Evolutionary conservation across 306 rosid species (phyloP), one percentile per base, ranked within the genome.

Genomic region (Castanea mollissima): DNA sequence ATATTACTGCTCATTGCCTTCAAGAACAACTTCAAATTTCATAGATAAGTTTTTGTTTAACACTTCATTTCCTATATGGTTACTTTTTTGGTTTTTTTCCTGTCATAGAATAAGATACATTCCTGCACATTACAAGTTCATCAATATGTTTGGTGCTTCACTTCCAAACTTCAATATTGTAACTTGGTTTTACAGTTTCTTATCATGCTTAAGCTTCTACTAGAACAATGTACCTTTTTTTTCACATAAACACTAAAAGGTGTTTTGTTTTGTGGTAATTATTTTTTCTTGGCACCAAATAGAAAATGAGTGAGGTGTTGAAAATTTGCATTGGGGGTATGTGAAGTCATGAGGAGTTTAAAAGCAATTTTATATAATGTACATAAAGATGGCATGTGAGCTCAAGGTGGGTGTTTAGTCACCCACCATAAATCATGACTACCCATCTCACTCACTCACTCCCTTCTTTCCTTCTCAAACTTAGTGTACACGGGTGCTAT

Each of bases 331-430:
- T 64, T 74, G 88, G 80, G 87, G 80, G 16, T 82, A 82, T 58
- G 60, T 64, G 69, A 88, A 85, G 89, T 70, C 56, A 85, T 55
- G 79, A 74, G 31, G 85, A 74, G 74, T 74, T 67, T 73, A 81
- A 83, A 83, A 67, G 87, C 73, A 79, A 75, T 84, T 87, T 83
- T 83, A 77, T 81, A 81, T 81, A 81, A 83, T 74, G 85, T 74
- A 83, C 81, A 82, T 72, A 87, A 89, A 85, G 85, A 88, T 71
- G 83, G 87, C 90, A 90, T 89, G 91, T 84, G 89, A 76, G 83
- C 54, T 69, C 52, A 85, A 93, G 94, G 95, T 89, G 93, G 95
- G 92, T 91, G 97, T 93, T 91, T 89, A 91, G 98, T 93, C 98
- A 91, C 92, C 95, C 85, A 91, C 95, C 93, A 90, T 85, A 85